A percentile compares a stretch with the other conserved stretches of the same genome.
phyloP scores from a whole-genome alignment of 345 rosid genomes.

The Rhodamnia argentea region DNA sequence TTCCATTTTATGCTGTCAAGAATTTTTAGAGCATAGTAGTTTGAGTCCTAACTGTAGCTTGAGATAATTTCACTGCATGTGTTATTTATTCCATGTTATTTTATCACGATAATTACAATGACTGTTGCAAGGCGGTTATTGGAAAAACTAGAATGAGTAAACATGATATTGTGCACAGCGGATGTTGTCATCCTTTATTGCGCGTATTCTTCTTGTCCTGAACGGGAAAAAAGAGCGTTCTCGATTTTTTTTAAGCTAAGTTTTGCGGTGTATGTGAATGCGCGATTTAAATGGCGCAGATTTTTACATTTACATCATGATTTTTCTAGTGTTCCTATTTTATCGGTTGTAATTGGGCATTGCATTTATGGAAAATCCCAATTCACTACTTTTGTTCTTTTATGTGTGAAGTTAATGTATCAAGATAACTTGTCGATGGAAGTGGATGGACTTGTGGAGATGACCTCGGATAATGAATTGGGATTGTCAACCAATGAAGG shows the following conservation, averaged over 20 bases:
- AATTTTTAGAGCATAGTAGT: background rate
- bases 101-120: background rate
- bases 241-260: background rate
- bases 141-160: background rate
- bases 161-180: background rate
- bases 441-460: no score
- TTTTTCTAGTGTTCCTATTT: no score
- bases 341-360: no score
- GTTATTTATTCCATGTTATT: background rate
- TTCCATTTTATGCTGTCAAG: background rate
- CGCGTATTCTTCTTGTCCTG: background rate
- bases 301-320: no score
- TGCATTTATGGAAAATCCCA: no score
- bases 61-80: background rate
- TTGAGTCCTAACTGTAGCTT: background rate
- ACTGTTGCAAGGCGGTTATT: background rate
- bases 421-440: no score
- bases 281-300: background rate
- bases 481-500: no score
- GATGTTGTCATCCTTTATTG: background rate
- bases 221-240: background rate
- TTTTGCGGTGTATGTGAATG: background rate
- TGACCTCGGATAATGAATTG: no score
- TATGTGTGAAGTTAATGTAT: no score
- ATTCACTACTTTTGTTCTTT: no score